Base-by-base conservation (phyloP, 352 stramenopile genomes). In the Phytophthora palmivora region DNA sequence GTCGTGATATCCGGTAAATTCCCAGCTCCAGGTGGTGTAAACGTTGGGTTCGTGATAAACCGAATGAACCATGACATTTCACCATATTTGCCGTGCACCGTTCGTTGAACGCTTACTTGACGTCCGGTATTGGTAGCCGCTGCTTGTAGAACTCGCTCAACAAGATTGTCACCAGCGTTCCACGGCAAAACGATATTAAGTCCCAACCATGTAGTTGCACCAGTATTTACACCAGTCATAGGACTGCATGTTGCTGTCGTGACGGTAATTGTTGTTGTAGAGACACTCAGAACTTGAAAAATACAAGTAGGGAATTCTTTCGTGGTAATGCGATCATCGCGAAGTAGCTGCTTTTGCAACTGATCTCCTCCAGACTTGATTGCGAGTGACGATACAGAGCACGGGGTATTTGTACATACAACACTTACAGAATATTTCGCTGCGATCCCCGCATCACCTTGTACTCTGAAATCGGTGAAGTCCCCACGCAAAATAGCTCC, bases 11-110 rank as follows among this genome's bases (percentile, higher is more conserved):
- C 47, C 2, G 78, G 58, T 33, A 98, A 65, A 71, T 99, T 86
- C 10, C 95, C 96, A 21, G 96, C 86, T 4, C 97, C 96, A 10
- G 94, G 88, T 12, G 96, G 96, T 21, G 82, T 97, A 39, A 88
- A 84, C 6, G 64, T 74, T 14, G 86, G 81, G 60, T 99, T 99
- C 18, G 94, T 83, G 14, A 97, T 97, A 62, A 99, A 99, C 2
- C 77, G 95, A 8, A 99, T 75, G 15, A 76, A 71, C 93, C 95
- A 99, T 53, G 97, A 92, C 47, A 97, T 91, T 39, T 95, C 88
- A 3, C 96, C 97, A 59, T 98, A 98, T 63, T 98, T 97, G 34
- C 95, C 94, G 28, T 97, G 82, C 30, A 98, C 91, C 24, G 75
- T 93, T 34, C 91, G 78, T n/a, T 76, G 68, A 8, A 98, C 94